phyloP scores from a whole-genome alignment of 352 stramenopile species.

The Phytophthora fragariae region DNA sequence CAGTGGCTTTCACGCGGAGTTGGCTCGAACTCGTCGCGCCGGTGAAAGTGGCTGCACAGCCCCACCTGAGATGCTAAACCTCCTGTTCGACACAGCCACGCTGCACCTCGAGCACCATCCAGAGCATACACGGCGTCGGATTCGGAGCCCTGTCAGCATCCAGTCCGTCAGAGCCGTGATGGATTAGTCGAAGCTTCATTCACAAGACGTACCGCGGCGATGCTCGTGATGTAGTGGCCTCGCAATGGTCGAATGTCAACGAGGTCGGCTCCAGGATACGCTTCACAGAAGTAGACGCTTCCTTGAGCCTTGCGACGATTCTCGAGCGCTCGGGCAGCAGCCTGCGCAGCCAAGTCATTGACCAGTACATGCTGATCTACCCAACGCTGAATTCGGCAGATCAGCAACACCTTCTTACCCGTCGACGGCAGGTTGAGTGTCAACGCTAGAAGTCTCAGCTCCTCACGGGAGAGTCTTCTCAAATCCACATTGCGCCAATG shows the following conservation, averaged over 20 bases:
- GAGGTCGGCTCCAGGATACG: conserved; percentile 40
- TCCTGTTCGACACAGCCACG: conserved; percentile 83
- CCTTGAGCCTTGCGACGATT: conserved; percentile 69
- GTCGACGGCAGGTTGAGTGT: conserved; percentile 76
- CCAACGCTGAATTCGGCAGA: conserved; percentile 80
- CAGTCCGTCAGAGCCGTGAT: conserved; percentile 12
- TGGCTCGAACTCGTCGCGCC: conserved; percentile 53
- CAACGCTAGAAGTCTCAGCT: conserved; percentile 67
- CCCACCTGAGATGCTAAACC: conserved; percentile 72
- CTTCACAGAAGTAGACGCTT: conserved; percentile 74
- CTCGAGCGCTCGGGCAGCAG: conserved; percentile 61
- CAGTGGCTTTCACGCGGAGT: conserved; percentile 66
- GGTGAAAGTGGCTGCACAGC: conserved; percentile 53
- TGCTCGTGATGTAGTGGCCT: conserved; percentile 64
- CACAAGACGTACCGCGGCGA: conserved; percentile 60
- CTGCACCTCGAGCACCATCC: conserved; percentile 54
- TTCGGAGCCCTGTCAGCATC: conserved; percentile 53
- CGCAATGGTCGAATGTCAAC: conserved; percentile 71
- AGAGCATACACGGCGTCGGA: conserved; percentile 78
- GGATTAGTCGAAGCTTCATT: neutral
- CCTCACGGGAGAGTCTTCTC: conserved; percentile 62
- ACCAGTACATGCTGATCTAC: conserved; percentile 69
- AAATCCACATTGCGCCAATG: conserved; percentile 71
- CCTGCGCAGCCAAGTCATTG: conserved; percentile 67
- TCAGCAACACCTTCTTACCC: conserved; percentile 80